Conservation (phyloP, 225 moss, liverwort and hornwort genomes). For the Polytrichum commune region DNA sequence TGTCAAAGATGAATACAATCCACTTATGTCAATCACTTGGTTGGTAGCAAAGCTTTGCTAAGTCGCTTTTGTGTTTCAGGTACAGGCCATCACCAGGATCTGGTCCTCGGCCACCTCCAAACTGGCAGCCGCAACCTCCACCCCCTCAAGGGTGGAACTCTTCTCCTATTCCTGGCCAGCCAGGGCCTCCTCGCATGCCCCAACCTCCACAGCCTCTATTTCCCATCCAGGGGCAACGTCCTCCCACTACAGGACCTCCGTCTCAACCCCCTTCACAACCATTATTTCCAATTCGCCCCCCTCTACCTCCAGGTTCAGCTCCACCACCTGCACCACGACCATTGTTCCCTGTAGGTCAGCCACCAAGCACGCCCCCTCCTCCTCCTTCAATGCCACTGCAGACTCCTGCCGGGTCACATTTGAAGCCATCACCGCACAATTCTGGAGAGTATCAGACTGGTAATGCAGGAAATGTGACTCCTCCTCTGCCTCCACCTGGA, state of each 20-base stretch:
- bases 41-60: conserved; percentile 9
- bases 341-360: conserved; percentile 55
- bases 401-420: conserved; percentile 26
- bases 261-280: conserved; percentile 68
- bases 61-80: conserved; percentile 29
- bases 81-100: conserved; percentile 45
- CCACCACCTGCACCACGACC: conserved; percentile 44
- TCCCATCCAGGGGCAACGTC: conserved; percentile 66
- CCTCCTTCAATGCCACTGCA: conserved; percentile 19
- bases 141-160: conserved; percentile 46
- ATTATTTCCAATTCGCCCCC: conserved; percentile 81
- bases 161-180: conserved; percentile 41
- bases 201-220: conserved; percentile 81
- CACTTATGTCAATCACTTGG: too few species aligned
- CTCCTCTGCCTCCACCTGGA: conserved; percentile 24
- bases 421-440: conserved; percentile 37
- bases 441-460: conserved; percentile 42
- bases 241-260: conserved; percentile 44
- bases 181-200: conserved; percentile 53
- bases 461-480: conserved; percentile 31
- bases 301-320: conserved; percentile 57
- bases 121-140: conserved; percentile 56
- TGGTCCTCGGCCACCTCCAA: conserved; percentile 46
- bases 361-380: conserved; percentile 46
- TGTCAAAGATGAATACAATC: too few species aligned